phyloP scores from a whole-genome alignment of 1,284 basidiomycete genomes.

The Leccinum angustisporum region DNA sequence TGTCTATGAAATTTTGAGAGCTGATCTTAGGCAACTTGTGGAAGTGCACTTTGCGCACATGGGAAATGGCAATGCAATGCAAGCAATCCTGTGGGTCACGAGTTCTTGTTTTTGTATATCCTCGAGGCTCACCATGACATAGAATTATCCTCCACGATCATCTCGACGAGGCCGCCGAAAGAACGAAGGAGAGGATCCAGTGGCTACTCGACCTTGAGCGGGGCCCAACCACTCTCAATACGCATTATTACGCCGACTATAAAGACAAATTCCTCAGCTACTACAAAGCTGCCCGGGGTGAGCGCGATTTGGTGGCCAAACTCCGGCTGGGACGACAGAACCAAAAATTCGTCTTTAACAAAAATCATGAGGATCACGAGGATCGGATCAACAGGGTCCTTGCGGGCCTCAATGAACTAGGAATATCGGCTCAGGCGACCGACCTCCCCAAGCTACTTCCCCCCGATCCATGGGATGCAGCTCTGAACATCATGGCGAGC shows the following conservation, averaged over 20 bases:
- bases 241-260: slow-evolving; percentile 57
- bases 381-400: slow-evolving; percentile 35
- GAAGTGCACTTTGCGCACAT: slow-evolving; percentile 50
- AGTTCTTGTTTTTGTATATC: not conserved
- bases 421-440: slow-evolving; percentile 39
- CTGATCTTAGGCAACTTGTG: slow-evolving; percentile 44
- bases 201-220: slow-evolving; percentile 57
- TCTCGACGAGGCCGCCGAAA: slow-evolving; percentile 42
- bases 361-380: not conserved
- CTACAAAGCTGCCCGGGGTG: slow-evolving; percentile 45
- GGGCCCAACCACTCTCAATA: slow-evolving; percentile 56
- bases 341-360: not conserved
- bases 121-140: not conserved
- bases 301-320: slow-evolving; percentile 28
- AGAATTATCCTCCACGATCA: slow-evolving; percentile 51
- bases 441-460: slow-evolving; percentile 56
- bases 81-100: slow-evolving; percentile 50
- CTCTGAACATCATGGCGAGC: slow-evolving; percentile 65
- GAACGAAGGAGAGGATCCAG: slow-evolving; percentile 41
- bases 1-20: slow-evolving; percentile 40
- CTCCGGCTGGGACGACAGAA: slow-evolving; percentile 8
- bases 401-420: slow-evolving; percentile 43
- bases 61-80: slow-evolving; percentile 51
- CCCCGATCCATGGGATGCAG: slow-evolving; percentile 55
- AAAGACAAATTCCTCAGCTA: slow-evolving; percentile 53